Evolutionary conservation across 371 early-diverging fungal species (phyloP).

Genomic region (Mortierella sp.): DNA sequence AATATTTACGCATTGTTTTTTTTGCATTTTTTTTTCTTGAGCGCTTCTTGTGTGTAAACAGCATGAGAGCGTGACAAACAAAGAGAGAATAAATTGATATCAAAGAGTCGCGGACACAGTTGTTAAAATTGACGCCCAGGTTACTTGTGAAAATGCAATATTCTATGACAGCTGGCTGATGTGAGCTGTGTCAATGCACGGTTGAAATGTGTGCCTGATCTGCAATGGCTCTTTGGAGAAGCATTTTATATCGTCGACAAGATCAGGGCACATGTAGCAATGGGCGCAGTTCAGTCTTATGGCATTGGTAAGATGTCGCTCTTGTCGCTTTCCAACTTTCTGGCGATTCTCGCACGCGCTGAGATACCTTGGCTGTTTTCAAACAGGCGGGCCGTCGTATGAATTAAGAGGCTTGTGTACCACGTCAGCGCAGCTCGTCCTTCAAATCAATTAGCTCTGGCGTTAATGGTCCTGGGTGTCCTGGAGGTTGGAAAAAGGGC

Average conservation of each 20-base stretch:
- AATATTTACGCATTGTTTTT: slow-evolving; percentile 74
- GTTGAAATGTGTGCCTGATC: background rate
- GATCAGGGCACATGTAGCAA: background rate
- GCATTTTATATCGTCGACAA: background rate
- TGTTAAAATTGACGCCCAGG: background rate
- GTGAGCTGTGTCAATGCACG: too few relatives aligned
- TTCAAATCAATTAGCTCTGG: background rate
- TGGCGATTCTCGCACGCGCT: too few relatives aligned
- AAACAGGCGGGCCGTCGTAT: too few relatives aligned
- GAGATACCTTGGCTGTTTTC: too few relatives aligned
- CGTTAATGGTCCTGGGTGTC: background rate
- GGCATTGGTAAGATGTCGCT: background rate
- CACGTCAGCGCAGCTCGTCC: too few relatives aligned
- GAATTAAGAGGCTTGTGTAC: too few relatives aligned
- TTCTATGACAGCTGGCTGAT: too few relatives aligned
- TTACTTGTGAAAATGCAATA: background rate
- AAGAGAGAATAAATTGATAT: slow-evolving; percentile 47
- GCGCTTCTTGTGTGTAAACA: background rate
- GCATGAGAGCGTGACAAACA: background rate
- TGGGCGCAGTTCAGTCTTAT: background rate
- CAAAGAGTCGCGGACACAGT: slow-evolving; percentile 37
- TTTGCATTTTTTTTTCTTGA: slow-evolving; percentile 22
- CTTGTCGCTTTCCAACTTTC: background rate
- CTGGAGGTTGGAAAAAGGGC: background rate
- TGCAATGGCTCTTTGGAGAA: background rate